phyloP scores from a whole-genome alignment of 1,284 basidiomycete genomes.

The Serendipita sp. region DNA sequence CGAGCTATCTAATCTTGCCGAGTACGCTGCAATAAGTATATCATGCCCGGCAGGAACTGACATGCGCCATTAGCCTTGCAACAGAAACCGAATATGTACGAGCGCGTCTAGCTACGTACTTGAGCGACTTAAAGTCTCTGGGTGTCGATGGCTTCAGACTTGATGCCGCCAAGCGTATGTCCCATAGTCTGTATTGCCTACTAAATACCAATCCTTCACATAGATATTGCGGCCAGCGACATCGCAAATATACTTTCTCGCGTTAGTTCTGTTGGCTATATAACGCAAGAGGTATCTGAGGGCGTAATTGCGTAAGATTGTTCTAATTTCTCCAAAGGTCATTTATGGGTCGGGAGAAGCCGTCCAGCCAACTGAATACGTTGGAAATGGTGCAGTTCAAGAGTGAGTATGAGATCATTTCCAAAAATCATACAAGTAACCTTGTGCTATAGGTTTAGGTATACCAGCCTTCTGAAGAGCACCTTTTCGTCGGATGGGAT shows the following conservation, averaged over 20 bases:
- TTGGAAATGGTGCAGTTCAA: slow-evolving; percentile 45
- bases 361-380: slow-evolving; percentile 41
- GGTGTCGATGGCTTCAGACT: slow-evolving; percentile 51
- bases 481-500: slow-evolving; percentile 41
- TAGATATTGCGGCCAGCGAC: slow-evolving; percentile 41
- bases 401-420: slow-evolving; percentile 29
- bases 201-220: neutral
- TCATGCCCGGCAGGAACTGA: neutral
- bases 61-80: slow-evolving; percentile 19
- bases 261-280: slow-evolving; percentile 20
- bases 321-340: slow-evolving; percentile 17
- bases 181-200: neutral
- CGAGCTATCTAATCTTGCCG: slow-evolving; percentile 22
- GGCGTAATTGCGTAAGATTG: neutral
- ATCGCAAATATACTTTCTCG: slow-evolving; percentile 38
- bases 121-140: slow-evolving; percentile 44
- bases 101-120: slow-evolving; percentile 37
- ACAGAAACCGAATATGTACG: slow-evolving; percentile 50
- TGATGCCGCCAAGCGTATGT: slow-evolving; percentile 50
- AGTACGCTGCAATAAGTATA: slow-evolving; percentile 9
- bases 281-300: slow-evolving; percentile 16
- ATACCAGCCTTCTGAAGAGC: slow-evolving; percentile 35
- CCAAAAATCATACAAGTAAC: neutral
- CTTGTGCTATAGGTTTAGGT: slow-evolving; percentile 37
- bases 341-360: slow-evolving; percentile 39